Evolutionary conservation across 768 basidiomycete species (phyloP), one percentile per base, ranked within the genome.

Genomic region (Galerina marginata): DNA sequence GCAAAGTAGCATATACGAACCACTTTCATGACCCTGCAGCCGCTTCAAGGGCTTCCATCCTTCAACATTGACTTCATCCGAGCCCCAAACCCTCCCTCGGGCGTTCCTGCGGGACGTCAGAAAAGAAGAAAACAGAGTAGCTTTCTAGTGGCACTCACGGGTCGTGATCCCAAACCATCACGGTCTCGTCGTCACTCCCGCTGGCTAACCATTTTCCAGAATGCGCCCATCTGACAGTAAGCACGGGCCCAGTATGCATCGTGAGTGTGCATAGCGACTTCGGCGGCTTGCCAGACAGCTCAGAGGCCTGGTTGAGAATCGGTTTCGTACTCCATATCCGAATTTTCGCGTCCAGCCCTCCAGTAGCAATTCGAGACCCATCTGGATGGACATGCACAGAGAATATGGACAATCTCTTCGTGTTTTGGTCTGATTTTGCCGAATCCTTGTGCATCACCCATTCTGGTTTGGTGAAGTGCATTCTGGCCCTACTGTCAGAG

Each of bases 281-380:
- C 12, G 93, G 95, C 29, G 92, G 88, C 56, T 84, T 81, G 59
- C 89, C 83, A 46, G 88, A 85, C 62, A 76, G 73, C 69, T 92
- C 87, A 29, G 92, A 80, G 44, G 86, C 82, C 12, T 83, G 76
- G 63, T 88, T 88, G n/a, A 99, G 78, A 65, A 99, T 96, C 0
- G 97, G 96, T 62, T 92, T 89, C 0, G 97, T 99, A 62, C 92
- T 92, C 96, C 96, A 99, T 75, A 99, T 93, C 50, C 95, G 91
- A 61, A 99, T 88, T 79, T 95, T 96, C 42, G 93, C 91, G 73
- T 99, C 96, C 55, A 99, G 82, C 2, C 96, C 95, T 29, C 95
- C 97, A 0, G 96, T 99, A n/a, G 97, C 96, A 66, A 99, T 90
- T 15, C 96, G 86, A 16, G 93, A 95, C 63, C 93, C 93, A 69